A percentile compares a stretch with the other conserved stretches of the same genome.
phyloP scores from a whole-genome alignment of 2,329 filamentous ascomycete genomes.

The Clonostachys byssicola region DNA sequence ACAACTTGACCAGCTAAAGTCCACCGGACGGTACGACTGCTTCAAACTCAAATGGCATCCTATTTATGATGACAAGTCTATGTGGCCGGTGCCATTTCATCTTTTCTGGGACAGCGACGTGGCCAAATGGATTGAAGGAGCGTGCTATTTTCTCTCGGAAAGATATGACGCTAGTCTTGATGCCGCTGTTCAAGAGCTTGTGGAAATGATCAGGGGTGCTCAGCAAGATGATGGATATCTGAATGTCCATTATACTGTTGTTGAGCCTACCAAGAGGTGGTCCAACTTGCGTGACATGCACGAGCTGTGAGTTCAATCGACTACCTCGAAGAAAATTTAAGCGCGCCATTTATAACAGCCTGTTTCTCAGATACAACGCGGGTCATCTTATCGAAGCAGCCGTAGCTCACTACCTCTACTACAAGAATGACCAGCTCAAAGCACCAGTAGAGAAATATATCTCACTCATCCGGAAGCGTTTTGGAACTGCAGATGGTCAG shows the following conservation, averaged over 20 bases:
- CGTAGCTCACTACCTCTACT: constrained; percentile 48
- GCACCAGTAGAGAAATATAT: constrained; percentile 51
- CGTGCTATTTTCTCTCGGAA: constrained; percentile 48
- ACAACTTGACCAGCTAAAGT: constrained; percentile 47
- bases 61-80: constrained; percentile 41
- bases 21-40: constrained; percentile 51
- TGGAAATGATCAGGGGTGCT: constrained; percentile 50
- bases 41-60: constrained; percentile 55
- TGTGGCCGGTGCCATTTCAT: constrained; percentile 53
- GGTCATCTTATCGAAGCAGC: constrained; percentile 60
- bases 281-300: constrained; percentile 58
- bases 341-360: neutral
- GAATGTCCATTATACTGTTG: constrained; percentile 59
- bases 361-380: constrained; percentile 45
- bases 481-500: constrained; percentile 44
- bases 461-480: constrained; percentile 40
- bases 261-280: constrained; percentile 50
- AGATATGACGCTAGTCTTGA: constrained; percentile 39
- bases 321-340: neutral
- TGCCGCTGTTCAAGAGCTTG: constrained; percentile 48
- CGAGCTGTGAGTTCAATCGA: constrained; percentile 40
- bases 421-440: constrained; percentile 45
- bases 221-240: constrained; percentile 59
- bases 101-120: constrained; percentile 53
- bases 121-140: constrained; percentile 60